Percentiles rank a stretch among this genome's conserved stretches.
Evolutionary conservation across 192 early-diverging fungal species (phyloP).

Genomic region (Diversispora epigaea): DNA sequence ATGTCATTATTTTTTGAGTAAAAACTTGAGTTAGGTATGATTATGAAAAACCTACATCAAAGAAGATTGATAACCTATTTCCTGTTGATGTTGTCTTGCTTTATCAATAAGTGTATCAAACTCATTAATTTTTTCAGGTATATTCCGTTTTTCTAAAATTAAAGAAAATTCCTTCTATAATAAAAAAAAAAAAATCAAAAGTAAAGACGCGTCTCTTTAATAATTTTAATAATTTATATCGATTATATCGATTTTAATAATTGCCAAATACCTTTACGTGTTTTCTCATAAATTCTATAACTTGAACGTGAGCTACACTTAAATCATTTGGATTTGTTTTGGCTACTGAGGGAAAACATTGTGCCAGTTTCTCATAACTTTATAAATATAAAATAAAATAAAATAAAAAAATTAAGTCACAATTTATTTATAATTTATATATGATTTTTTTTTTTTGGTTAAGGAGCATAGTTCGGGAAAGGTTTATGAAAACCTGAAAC

Average conservation of each 20-base stretch:
- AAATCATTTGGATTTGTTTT: neutral
- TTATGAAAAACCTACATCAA: neutral
- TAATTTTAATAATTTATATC: neutral
- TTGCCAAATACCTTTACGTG: neutral
- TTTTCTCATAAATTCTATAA: slow-evolving; percentile 10
- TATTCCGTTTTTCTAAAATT: slow-evolving; percentile 11
- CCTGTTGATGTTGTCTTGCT: neutral
- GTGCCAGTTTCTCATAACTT: slow-evolving; percentile 20
- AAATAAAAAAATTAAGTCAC: neutral
- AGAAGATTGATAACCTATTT: neutral
- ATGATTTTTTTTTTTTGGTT: neutral
- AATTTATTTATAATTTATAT: too few relatives aligned
- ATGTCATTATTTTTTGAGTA: too few relatives aligned
- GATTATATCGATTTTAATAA: neutral
- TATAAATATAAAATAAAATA: neutral
- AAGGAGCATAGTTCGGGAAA: too few relatives aligned
- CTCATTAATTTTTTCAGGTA: slow-evolving; percentile 17
- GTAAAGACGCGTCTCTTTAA: neutral
- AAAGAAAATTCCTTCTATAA: slow-evolving; percentile 14
- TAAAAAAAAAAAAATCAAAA: neutral
- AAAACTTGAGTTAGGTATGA: too few relatives aligned
- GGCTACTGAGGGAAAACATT: slow-evolving; percentile 14
- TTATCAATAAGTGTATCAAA: slow-evolving; percentile 13
- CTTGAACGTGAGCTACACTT: neutral
- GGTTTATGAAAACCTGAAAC: neutral